Evolutionary conservation across 2,329 filamentous ascomycete genomes (phyloP).

Genomic region (Fusarium nurragi): DNA sequence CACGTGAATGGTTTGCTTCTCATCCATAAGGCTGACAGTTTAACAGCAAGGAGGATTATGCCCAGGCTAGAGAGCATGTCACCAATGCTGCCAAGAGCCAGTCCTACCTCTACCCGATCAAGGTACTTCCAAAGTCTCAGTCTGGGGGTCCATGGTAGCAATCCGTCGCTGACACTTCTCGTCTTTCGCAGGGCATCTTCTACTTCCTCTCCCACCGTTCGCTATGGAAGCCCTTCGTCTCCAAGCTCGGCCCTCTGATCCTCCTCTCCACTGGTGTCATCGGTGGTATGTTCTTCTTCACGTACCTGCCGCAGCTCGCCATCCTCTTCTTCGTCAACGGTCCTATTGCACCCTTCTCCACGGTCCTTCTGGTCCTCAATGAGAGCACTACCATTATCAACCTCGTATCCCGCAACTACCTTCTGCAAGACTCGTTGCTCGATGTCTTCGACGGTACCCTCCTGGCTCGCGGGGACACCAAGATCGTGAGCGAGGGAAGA

Average conservation of each 20-base stretch:
- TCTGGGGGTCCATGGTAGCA: background rate
- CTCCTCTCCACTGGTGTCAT: conserved; percentile 78
- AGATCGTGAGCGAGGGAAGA: conserved; percentile 77
- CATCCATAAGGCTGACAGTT: conserved; percentile 13
- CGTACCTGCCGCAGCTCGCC: conserved; percentile 86
- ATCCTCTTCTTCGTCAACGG: conserved; percentile 87
- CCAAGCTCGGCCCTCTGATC: conserved; percentile 68
- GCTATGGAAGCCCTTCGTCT: conserved; percentile 68
- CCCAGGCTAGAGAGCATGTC: conserved; percentile 70
- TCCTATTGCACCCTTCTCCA: conserved; percentile 78
- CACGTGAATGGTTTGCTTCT: background rate
- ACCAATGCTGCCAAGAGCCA: conserved; percentile 77
- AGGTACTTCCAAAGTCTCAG: conserved; percentile 52
- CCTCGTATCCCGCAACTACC: conserved; percentile 70
- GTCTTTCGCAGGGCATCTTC: conserved; percentile 60
- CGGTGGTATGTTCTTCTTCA: conserved; percentile 84
- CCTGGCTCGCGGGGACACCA: conserved; percentile 59
- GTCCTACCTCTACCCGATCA: conserved; percentile 88
- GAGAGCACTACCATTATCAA: conserved; percentile 69
- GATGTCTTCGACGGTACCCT: conserved; percentile 88
- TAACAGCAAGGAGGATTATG: conserved; percentile 73
- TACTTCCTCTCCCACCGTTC: conserved; percentile 66
- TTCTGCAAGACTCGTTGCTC: conserved; percentile 83
- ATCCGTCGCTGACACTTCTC: conserved; percentile 12
- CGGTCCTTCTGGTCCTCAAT: conserved; percentile 72